Evolutionary conservation across 148 eudicot genomes (phyloP).

Genomic region (Persicaria tinctoria): DNA sequence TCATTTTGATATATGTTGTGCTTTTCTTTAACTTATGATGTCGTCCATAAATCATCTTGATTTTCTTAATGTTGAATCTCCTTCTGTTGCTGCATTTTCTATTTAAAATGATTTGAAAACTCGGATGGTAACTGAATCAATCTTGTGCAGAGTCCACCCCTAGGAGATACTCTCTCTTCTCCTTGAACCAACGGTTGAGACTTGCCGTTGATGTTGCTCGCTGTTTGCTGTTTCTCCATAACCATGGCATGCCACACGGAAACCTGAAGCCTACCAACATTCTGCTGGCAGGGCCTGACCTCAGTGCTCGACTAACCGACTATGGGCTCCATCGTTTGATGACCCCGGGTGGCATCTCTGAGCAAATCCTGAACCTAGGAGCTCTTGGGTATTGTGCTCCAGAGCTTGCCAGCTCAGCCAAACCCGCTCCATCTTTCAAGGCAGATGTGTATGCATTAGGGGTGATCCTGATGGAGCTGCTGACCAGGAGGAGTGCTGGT

Average conservation of each 20-base stretch:
- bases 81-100: neutral
- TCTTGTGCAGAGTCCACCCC: constrained; percentile 75
- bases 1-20: too few species aligned
- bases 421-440: constrained; percentile 61
- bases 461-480: constrained; percentile 79
- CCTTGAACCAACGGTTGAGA: constrained; percentile 68
- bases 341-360: constrained; percentile 86
- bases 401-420: constrained; percentile 56
- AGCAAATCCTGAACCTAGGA: constrained; percentile 81
- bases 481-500: constrained; percentile 93
- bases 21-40: too few species aligned
- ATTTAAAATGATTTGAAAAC: neutral
- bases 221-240: constrained; percentile 70
- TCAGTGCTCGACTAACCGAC: constrained; percentile 52
- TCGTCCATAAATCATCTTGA: too few species aligned
- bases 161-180: constrained; percentile 58
- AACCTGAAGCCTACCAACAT: constrained; percentile 87
- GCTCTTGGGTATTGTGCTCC: constrained; percentile 96
- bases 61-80: too few species aligned
- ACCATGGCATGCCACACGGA: constrained; percentile 75
- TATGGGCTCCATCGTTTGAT: constrained; percentile 82
- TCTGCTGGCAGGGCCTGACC: constrained; percentile 42
- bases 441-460: constrained; percentile 88
- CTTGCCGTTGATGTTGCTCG: constrained; percentile 78
- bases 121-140: neutral